Evolutionary conservation across 2,329 filamentous ascomycete species (phyloP).

Genomic region (Trichoderma asperellum): DNA sequence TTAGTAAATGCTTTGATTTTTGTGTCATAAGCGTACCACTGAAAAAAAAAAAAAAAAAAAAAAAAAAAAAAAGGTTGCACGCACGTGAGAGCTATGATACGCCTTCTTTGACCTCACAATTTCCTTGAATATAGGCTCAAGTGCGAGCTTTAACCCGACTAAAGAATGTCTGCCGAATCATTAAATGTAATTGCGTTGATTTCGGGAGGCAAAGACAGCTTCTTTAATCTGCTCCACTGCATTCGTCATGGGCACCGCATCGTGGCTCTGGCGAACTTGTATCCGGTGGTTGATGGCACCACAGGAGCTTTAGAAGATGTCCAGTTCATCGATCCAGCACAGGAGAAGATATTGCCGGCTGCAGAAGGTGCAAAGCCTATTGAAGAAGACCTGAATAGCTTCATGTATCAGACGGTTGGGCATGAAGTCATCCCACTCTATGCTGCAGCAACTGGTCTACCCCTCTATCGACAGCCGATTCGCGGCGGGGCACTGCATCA

Average conservation of each 20-base stretch:
- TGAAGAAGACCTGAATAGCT: slow-evolving; percentile 77
- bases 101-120: not conserved
- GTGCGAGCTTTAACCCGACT: not conserved
- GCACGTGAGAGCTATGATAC: slow-evolving; percentile 30
- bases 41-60: not conserved
- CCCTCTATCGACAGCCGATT: slow-evolving; percentile 82
- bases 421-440: slow-evolving; percentile 87
- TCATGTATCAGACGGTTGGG: slow-evolving; percentile 99
- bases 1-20: not conserved
- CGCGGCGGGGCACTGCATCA: slow-evolving; percentile 70
- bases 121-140: not conserved
- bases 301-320: slow-evolving; percentile 19
- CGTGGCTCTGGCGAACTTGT: slow-evolving; percentile 86
- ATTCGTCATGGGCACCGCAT: slow-evolving; percentile 81
- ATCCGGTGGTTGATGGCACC: slow-evolving; percentile 50
- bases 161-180: slow-evolving; percentile 48
- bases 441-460: slow-evolving; percentile 74
- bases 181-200: slow-evolving; percentile 87
- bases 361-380: not conserved
- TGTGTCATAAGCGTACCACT: not conserved
- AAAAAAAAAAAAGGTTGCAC: slow-evolving; percentile 23
- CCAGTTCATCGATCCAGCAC: slow-evolving; percentile 32
- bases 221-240: slow-evolving; percentile 92
- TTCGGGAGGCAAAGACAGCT: slow-evolving; percentile 96
- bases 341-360: slow-evolving; percentile 25